These are phyloP conservation scores for Cercophora scortea DNA, from an alignment of 495 filamentous ascomycete species.

Conservation along the genomic window DNA sequence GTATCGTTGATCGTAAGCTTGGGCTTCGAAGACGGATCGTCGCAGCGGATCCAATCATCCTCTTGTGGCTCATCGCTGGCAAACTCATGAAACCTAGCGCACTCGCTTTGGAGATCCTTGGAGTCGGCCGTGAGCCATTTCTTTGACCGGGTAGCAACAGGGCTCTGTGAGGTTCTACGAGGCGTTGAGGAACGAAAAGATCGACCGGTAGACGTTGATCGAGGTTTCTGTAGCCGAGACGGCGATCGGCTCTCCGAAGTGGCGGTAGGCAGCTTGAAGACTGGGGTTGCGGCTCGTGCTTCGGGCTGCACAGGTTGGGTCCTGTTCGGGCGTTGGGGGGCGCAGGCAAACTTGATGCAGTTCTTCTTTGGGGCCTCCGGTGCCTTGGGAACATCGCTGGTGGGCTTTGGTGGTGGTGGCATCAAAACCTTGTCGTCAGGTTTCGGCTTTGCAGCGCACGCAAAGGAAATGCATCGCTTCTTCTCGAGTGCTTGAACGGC, in stretches of 20 bases:
- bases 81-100: constrained; percentile 85
- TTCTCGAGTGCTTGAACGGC: constrained; percentile 28
- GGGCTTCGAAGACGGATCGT: constrained; percentile 46
- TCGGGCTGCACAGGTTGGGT: constrained; percentile 5
- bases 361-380: constrained; percentile 32
- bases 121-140: constrained; percentile 43
- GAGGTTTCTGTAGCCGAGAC: constrained; percentile 26
- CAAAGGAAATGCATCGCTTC: constrained; percentile 90
- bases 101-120: constrained; percentile 55
- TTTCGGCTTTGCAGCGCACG: constrained; percentile 53
- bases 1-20: constrained; percentile 86
- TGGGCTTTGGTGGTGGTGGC: constrained; percentile 17
- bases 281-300: constrained; percentile 11
- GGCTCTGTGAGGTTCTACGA: constrained; percentile 26
- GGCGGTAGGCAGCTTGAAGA: constrained; percentile 10
- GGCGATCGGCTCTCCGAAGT: constrained; percentile 19
- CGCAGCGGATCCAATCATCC: constrained; percentile 77
- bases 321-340: constrained; percentile 7
- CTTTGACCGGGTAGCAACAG: constrained; percentile 22
- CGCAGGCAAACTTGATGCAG: constrained; percentile 46
- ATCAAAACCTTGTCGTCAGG: constrained; percentile 19
- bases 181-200: constrained; percentile 40
- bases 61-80: constrained; percentile 71
- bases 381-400: constrained; percentile 11
- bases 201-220: constrained; percentile 40